Base-by-base conservation (phyloP, 2,329 filamentous ascomycete species). In the Colletotrichum ledebouriae region DNA sequence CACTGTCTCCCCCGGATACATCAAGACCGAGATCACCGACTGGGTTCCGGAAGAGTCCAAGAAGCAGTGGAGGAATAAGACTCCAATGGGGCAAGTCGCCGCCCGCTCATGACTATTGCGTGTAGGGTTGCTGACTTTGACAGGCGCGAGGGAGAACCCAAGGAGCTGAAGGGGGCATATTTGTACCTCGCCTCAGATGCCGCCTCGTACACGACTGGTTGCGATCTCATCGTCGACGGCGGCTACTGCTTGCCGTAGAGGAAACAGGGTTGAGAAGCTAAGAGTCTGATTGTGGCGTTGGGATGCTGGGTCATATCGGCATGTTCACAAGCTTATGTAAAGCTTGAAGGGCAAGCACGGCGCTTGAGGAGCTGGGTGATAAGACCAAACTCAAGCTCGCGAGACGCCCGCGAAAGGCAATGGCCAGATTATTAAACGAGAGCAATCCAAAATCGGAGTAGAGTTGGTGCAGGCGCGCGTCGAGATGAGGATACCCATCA, bases 131-230 rank as follows among this genome's bases (percentile, higher is more conserved):
- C 71, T 75, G 63, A 73, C 62, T n/a, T 49, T 29, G 10, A 57
- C 44, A 87, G 88, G 55, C 87, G 93, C 72, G 90, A 94, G 76
- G 93, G 91, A 10, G 84, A 89, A 71, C 83, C 88, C 3, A 86
- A 88, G 69, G 93, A 97, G 82, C 84, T 97, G 73, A 94, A 95
- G 82, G 94, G 92, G 20, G 91, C 91, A 17, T 97, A 92, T 77
- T 80, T 97, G 55, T 96, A 94, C 79, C 83, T 97, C 64, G 91
- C 92, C 17, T 93, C 90, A 13, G 93, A 97, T 78, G 93, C 93
- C 4, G 88, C 90, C n/a, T 92, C 89, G 61, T 97, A 94, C 80
- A 94, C 91, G 17, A 97, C 93, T 9, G 93, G 89, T 0, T 84
- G 87, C 10, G 90, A 94, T 77, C 83, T 96, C 67, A 81, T 92